A percentile compares a stretch with the other conserved stretches of the same genome.
These are phyloP conservation scores for Penicillium arizonense DNA, from an alignment of 495 filamentous ascomycete species.

Conservation along the genomic window DNA sequence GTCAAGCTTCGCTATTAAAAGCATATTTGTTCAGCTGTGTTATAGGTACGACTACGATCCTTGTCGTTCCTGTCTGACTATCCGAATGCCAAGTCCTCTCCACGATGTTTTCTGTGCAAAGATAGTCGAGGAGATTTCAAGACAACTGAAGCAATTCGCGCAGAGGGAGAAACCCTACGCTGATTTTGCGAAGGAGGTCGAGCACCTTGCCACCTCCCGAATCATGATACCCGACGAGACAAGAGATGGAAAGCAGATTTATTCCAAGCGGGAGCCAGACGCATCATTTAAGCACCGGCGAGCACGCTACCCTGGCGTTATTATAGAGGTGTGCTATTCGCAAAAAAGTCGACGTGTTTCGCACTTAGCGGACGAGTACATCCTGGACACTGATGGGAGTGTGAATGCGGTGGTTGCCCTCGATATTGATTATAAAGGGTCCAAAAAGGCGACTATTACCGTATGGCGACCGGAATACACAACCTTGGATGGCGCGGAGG, in stretches of 20 bases:
- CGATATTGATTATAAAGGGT: slow-evolving; percentile 27
- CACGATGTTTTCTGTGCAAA: slow-evolving; percentile 17
- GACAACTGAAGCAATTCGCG: slow-evolving; percentile 7
- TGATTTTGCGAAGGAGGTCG: slow-evolving; percentile 19
- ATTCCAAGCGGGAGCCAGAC: slow-evolving; percentile 28
- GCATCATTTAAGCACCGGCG: slow-evolving; percentile 25
- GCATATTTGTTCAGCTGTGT: slow-evolving; percentile 5
- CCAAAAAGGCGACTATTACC: slow-evolving; percentile 13
- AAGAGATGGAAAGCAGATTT: slow-evolving; percentile 1
- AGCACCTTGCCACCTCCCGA: slow-evolving; percentile 9
- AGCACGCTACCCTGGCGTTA: slow-evolving; percentile 27
- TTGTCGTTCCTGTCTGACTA: slow-evolving; percentile 10
- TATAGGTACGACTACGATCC: slow-evolving; percentile 20
- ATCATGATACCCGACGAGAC: slow-evolving; percentile 10
- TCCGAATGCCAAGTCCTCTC: slow-evolving; percentile 22
- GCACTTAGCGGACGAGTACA: slow-evolving; percentile 31
- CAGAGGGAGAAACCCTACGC: neutral
- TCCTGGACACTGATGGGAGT: slow-evolving; percentile 25
- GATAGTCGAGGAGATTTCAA: slow-evolving; percentile 10
- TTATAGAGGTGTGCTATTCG: slow-evolving; percentile 36
- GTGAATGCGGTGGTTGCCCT: slow-evolving; percentile 29
- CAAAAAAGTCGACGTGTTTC: slow-evolving; percentile 27
- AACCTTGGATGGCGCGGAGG: slow-evolving; percentile 8
- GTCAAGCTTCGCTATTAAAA: neutral
- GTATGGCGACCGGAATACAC: slow-evolving; percentile 16